These are phyloP conservation scores for Kazachstania psychrophila DNA, from an alignment of 805 yeast species.

Conservation along the genomic window DNA sequence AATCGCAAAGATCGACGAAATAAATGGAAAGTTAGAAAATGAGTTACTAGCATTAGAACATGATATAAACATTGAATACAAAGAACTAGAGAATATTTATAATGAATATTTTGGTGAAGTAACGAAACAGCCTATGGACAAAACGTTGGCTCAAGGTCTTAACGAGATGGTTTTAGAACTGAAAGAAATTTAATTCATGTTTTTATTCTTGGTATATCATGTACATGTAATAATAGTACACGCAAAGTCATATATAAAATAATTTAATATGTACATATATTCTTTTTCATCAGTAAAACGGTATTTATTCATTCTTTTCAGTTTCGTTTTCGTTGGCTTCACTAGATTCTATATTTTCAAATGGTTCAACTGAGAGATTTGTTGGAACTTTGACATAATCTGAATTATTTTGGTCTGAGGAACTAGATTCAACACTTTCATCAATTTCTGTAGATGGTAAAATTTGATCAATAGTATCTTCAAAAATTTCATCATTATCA, in stretches of 20 bases:
- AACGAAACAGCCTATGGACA: conserved; percentile 12
- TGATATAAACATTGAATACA: conserved; percentile 17
- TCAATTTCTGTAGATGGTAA: background rate
- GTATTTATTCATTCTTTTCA: too few relatives aligned
- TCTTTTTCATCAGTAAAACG: background rate
- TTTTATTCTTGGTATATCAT: background rate
- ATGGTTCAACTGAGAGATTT: conserved; percentile 3
- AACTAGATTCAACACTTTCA: background rate
- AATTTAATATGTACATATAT: background rate
- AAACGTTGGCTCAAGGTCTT: conserved; percentile 19
- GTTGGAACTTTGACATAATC: conserved; percentile 4
- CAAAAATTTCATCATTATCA: conserved; percentile 33
- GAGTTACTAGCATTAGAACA: conserved; percentile 18
- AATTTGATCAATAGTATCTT: conserved; percentile 19
- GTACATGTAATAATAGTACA: background rate
- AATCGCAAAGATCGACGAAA: conserved; percentile 11
- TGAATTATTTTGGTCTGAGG: background rate
- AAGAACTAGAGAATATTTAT: conserved; percentile 12
- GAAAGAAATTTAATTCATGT: conserved; percentile 6
- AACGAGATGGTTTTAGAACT: conserved; percentile 23
- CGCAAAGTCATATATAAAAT: too few relatives aligned
- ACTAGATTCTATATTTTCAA: conserved; percentile 1
- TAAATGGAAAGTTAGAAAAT: conserved; percentile 18
- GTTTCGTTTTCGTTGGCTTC: background rate
- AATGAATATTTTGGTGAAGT: conserved; percentile 22